Percentiles rank a stretch among this genome's conserved stretches.
phyloP scores from a whole-genome alignment of 495 filamentous ascomycete genomes.

The Aspergillus campestris region DNA sequence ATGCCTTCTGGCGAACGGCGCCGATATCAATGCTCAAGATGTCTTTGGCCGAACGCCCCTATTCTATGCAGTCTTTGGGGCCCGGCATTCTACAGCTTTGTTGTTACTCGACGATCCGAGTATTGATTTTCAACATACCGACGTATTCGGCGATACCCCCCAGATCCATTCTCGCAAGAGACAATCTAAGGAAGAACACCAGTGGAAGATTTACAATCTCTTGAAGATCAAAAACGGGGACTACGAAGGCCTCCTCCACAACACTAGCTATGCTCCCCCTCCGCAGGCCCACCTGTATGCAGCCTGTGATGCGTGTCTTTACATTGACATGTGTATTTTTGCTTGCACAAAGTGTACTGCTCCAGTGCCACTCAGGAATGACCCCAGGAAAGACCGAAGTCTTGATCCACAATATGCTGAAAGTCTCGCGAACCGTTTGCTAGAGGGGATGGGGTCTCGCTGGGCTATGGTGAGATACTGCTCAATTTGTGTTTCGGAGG shows the following conservation, averaged over 20 bases:
- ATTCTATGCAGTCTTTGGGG: not conserved
- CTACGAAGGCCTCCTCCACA: not conserved
- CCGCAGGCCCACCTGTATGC: not conserved
- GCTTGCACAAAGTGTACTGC: not conserved
- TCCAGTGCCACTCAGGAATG: not conserved
- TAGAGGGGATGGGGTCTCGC: no score
- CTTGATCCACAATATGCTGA: not conserved
- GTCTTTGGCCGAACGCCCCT: slow-evolving; percentile 5
- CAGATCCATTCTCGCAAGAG: not conserved
- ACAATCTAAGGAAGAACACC: not conserved
- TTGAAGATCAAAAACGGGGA: not conserved
- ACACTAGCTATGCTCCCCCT: not conserved
- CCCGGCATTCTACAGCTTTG: not conserved
- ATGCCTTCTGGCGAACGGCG: slow-evolving; percentile 2
- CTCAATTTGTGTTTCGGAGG: not conserved
- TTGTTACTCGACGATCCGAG: not conserved
- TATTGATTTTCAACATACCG: not conserved
- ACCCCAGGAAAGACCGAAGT: no score
- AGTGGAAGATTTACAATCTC: not conserved
- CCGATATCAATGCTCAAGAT: slow-evolving; percentile 7
- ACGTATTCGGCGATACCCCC: not conserved
- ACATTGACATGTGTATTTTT: not conserved
- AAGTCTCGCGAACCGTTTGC: not conserved
- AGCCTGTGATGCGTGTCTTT: not conserved
- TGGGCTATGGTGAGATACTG: not conserved